Conservation (phyloP, 106 monocot species). For the Dioscorea dumetorum region DNA sequence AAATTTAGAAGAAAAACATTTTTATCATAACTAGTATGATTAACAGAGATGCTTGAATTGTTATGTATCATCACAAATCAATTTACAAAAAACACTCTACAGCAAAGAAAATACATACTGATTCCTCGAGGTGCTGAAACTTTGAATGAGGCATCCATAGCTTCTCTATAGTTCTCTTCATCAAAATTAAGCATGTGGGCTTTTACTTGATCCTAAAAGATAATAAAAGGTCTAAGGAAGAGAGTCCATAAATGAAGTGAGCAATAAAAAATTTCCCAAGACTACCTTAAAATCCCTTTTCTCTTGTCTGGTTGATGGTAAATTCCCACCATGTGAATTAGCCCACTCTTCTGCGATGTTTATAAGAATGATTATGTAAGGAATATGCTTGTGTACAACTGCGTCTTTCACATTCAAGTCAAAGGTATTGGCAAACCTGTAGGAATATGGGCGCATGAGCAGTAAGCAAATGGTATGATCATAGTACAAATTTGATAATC, state of each 20-base stretch:
- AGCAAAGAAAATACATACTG: conserved; percentile 40
- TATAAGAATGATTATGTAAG: conserved; percentile 87
- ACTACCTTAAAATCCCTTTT: conserved; percentile 93
- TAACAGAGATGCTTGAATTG: no score
- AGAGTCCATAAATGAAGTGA: background rate
- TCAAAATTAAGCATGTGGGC: conserved; percentile 70
- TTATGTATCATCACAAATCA: background rate
- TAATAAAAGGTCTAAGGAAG: background rate
- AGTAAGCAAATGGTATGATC: no score
- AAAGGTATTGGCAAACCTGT: conserved; percentile 72
- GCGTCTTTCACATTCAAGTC: conserved; percentile 68
- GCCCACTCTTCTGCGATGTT: conserved; percentile 89
- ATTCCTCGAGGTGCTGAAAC: conserved; percentile 75
- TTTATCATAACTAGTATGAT: no score
- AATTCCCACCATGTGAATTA: conserved; percentile 54
- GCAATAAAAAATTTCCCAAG: background rate
- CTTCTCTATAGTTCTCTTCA: conserved; percentile 99
- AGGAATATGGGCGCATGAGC: background rate
- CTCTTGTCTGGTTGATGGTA: conserved; percentile 90
- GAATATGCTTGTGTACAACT: conserved; percentile 89
- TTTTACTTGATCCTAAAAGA: conserved; percentile 68
- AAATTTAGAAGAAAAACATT: no score
- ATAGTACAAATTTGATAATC: no score
- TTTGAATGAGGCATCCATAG: conserved; percentile 86
- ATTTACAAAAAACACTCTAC: background rate